These are phyloP conservation scores for Saxophila tyrrhenica DNA, from an alignment of 495 filamentous ascomycete genomes.

Conservation along the genomic window DNA sequence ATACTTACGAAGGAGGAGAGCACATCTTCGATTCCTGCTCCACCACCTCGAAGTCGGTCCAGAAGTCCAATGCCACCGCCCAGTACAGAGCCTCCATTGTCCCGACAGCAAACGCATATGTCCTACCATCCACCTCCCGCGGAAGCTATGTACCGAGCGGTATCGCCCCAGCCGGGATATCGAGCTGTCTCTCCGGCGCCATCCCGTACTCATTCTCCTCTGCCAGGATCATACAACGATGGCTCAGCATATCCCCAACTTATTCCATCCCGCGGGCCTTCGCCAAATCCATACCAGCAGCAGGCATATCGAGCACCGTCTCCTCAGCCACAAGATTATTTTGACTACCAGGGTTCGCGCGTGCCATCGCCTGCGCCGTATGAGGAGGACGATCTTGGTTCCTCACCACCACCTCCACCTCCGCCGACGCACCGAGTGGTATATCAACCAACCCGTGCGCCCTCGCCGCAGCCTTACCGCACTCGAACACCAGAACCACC, in stretches of 20 bases:
- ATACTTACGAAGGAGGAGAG: slow-evolving; percentile 7
- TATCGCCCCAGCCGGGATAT: slow-evolving; percentile 27
- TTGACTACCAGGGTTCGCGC: slow-evolving; percentile 18
- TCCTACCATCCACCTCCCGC: slow-evolving; percentile 26
- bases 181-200: slow-evolving; percentile 26
- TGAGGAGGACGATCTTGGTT: slow-evolving; percentile 14
- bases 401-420: slow-evolving; percentile 33
- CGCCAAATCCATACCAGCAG: slow-evolving; percentile 23
- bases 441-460: slow-evolving; percentile 27
- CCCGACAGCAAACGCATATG: slow-evolving; percentile 11
- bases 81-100: slow-evolving; percentile 2
- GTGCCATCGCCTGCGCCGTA: slow-evolving; percentile 27
- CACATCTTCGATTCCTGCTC: slow-evolving; percentile 9
- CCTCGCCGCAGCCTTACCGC: slow-evolving; percentile 27
- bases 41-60: slow-evolving; percentile 10
- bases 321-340: slow-evolving; percentile 1
- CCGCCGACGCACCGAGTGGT: slow-evolving; percentile 32
- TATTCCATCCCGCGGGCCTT: slow-evolving; percentile 20
- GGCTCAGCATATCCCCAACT: slow-evolving; percentile 17
- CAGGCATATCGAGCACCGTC: slow-evolving; percentile 9
- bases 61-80: slow-evolving; percentile 2
- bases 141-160: slow-evolving; percentile 13
- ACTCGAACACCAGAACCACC: slow-evolving; percentile 50
- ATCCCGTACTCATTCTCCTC: slow-evolving; percentile 21
- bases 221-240: slow-evolving; percentile 14